A percentile compares a stretch with the other conserved stretches of the same genome.
Conservation (phyloP, 1,284 basidiomycete genomes). For the Microbotryum intermedium region DNA sequence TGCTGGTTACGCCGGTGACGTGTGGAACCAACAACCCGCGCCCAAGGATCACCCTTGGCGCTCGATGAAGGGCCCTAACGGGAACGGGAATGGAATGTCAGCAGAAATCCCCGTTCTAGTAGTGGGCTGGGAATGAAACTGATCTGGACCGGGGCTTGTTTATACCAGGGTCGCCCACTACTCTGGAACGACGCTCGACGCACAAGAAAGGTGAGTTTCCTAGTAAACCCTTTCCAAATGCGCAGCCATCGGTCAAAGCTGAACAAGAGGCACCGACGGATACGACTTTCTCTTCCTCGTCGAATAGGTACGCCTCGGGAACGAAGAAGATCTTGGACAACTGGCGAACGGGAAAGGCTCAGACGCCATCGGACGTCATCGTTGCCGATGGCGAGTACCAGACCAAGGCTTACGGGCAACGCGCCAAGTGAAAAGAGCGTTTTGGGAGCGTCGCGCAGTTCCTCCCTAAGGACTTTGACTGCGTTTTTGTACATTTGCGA, state of each 20-base stretch:
- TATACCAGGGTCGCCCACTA: slow-evolving; percentile 2
- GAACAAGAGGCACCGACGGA: no score
- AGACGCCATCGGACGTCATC: slow-evolving; percentile 74
- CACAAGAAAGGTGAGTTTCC: slow-evolving; percentile 51
- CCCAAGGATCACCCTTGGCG: slow-evolving; percentile 81
- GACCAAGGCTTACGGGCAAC: slow-evolving; percentile 36
- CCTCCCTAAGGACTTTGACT: no score
- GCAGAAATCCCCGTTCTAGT: neutral
- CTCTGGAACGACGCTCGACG: slow-evolving; percentile 76
- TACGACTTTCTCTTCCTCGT: no score
- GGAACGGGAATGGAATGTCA: slow-evolving; percentile 43
- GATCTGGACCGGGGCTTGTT: neutral
- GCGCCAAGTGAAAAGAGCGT: neutral
- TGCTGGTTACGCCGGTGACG: slow-evolving; percentile 45
- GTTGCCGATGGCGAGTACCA: slow-evolving; percentile 39
- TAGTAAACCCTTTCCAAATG: no score
- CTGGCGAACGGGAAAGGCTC: slow-evolving; percentile 59
- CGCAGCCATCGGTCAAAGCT: no score
- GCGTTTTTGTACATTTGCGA: no score
- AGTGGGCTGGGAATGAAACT: neutral
- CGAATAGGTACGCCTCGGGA: slow-evolving; percentile 66
- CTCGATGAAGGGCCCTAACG: slow-evolving; percentile 66
- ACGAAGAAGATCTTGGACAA: slow-evolving; percentile 70
- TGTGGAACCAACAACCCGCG: slow-evolving; percentile 53
- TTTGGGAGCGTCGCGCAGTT: no score